Evolutionary conservation across 768 basidiomycete species (phyloP).

Genomic region (Hygrocybe punicea): DNA sequence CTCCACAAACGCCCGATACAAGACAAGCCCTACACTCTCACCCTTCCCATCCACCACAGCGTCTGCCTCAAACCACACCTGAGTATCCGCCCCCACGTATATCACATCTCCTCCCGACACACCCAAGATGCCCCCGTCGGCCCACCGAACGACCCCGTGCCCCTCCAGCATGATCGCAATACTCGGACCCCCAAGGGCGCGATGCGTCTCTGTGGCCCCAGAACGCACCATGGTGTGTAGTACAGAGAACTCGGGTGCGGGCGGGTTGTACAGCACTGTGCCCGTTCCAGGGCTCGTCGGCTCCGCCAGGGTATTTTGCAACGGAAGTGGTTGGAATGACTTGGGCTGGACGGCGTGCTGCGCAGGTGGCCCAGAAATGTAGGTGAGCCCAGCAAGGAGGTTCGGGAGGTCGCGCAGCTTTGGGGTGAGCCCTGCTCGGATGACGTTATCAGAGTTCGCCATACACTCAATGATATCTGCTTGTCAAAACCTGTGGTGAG

Average conservation of each 20-base stretch:
- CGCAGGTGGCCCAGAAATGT: slow-evolving; percentile 62
- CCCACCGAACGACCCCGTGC: slow-evolving; percentile 54
- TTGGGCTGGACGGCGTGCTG: slow-evolving; percentile 68
- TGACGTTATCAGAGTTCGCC: slow-evolving; percentile 99
- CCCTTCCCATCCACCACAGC: slow-evolving; percentile 27
- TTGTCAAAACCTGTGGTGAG: not conserved
- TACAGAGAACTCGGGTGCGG: slow-evolving; percentile 91
- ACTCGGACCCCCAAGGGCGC: slow-evolving; percentile 75
- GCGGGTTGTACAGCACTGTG: slow-evolving; percentile 74
- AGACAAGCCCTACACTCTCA: slow-evolving; percentile 30
- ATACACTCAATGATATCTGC: slow-evolving; percentile 97
- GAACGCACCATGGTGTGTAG: slow-evolving; percentile 52
- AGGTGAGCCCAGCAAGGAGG: slow-evolving; percentile 83
- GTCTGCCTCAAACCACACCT: slow-evolving; percentile 47
- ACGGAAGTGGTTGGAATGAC: slow-evolving; percentile 47
- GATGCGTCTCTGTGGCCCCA: slow-evolving; percentile 52
- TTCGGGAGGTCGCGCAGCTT: slow-evolving; percentile 94
- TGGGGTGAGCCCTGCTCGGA: slow-evolving; percentile 95
- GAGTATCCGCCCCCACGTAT: slow-evolving; percentile 74
- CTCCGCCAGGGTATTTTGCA: slow-evolving; percentile 16
- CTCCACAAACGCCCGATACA: slow-evolving; percentile 72
- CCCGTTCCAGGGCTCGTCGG: not conserved
- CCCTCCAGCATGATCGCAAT: slow-evolving; percentile 76
- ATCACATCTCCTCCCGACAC: slow-evolving; percentile 67
- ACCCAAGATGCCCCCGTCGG: slow-evolving; percentile 31